Conservation (phyloP, 2,329 filamentous ascomycete genomes). For the Cercospora zeae-maydis region DNA sequence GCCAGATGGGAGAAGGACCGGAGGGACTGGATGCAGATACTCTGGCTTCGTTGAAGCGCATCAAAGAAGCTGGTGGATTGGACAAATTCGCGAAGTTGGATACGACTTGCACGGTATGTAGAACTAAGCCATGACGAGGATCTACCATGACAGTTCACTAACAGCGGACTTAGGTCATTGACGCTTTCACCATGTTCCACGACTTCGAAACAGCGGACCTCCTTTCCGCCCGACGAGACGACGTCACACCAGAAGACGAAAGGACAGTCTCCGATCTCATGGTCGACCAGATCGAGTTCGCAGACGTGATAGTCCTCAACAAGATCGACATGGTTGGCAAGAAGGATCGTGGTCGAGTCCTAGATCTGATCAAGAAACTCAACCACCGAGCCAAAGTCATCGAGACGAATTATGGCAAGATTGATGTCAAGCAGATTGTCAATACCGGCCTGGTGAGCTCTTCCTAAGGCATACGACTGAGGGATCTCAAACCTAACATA, state of each 20-base stretch:
- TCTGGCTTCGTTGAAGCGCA: constrained; percentile 26
- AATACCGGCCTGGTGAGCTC: constrained; percentile 51
- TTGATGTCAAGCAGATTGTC: constrained; percentile 61
- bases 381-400: constrained; percentile 66
- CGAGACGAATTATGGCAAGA: constrained; percentile 56
- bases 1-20: constrained; percentile 31
- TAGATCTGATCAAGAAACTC: constrained; percentile 47
- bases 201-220: constrained; percentile 70
- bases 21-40: constrained; percentile 24
- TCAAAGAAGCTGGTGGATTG: constrained; percentile 57
- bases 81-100: constrained; percentile 65
- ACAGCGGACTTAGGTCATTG: constrained; percentile 50
- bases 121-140: not conserved
- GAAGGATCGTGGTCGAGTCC: constrained; percentile 34
- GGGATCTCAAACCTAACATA: not conserved
- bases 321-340: constrained; percentile 61
- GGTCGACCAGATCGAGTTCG: constrained; percentile 75
- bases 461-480: too few relatives aligned
- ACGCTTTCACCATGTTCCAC: constrained; percentile 68
- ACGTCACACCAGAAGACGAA: constrained; percentile 64
- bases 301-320: constrained; percentile 68
- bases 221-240: constrained; percentile 58
- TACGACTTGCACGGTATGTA: constrained; percentile 58
- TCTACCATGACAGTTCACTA: not conserved
- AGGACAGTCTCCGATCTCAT: constrained; percentile 71